These are phyloP conservation scores for Aegilops longissima DNA, from an alignment of 176 grass and related monocot species.

Conservation along the genomic window DNA sequence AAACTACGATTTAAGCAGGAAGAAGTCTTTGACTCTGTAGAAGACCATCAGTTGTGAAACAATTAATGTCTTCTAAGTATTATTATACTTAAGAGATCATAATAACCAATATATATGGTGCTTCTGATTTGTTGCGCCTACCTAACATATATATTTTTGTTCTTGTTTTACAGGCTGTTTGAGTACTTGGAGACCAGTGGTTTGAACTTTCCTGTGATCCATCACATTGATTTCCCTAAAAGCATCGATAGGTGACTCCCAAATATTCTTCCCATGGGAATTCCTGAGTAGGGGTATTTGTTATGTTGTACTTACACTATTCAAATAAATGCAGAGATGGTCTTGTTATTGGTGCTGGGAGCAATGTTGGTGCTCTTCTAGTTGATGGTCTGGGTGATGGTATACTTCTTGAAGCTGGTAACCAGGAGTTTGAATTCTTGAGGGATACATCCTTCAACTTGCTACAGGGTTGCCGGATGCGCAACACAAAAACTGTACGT, in stretches of 20 bases:
- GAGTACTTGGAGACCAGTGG: slow-evolving; percentile 76
- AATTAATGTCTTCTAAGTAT: background rate
- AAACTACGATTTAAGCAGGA: background rate
- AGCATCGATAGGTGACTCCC: slow-evolving; percentile 49
- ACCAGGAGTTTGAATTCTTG: slow-evolving; percentile 87
- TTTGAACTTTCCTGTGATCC: slow-evolving; percentile 89
- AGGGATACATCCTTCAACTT: slow-evolving; percentile 97
- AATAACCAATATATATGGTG: background rate
- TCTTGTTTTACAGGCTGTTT: slow-evolving; percentile 67
- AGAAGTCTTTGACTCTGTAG: background rate
- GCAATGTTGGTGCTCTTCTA: slow-evolving; percentile 80
- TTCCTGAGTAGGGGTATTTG: background rate
- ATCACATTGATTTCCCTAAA: slow-evolving; percentile 83
- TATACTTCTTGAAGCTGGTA: slow-evolving; percentile 74
- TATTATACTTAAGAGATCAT: background rate
- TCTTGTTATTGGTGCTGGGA: slow-evolving; percentile 87
- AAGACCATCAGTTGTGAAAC: background rate
- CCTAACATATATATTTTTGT: slow-evolving; percentile 19
- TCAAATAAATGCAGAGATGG: slow-evolving; percentile 68
- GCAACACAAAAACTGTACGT: slow-evolving; percentile 99
- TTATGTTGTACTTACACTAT: slow-evolving; percentile 31
- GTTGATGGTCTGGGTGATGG: slow-evolving; percentile 97
- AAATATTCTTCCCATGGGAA: background rate
- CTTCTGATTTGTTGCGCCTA: background rate
- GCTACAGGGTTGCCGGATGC: slow-evolving; percentile 97